Evolutionary conservation across 805 yeast species (phyloP).

Genomic region (Wickerhamiella australiensis): DNA sequence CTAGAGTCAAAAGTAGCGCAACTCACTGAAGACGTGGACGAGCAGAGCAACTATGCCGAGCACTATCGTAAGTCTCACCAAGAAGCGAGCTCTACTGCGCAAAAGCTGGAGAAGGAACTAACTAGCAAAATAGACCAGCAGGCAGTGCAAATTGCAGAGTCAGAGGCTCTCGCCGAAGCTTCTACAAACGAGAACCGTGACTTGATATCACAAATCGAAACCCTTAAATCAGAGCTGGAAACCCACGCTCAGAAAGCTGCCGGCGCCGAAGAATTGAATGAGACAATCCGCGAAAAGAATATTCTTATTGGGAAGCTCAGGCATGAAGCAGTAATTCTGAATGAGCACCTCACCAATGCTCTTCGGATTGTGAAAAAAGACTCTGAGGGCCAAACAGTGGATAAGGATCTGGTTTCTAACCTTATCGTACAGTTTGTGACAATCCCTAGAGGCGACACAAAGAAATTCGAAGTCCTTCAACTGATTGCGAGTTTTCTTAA

Average conservation of each 20-base stretch:
- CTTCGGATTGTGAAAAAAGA: constrained; percentile 69
- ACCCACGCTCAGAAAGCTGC: constrained; percentile 15
- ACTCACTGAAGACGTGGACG: constrained; percentile 25
- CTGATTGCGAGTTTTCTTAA: constrained; percentile 69
- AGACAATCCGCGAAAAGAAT: constrained; percentile 51
- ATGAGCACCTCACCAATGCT: constrained; percentile 93
- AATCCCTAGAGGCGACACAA: constrained; percentile 84
- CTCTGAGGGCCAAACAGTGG: constrained; percentile 64
- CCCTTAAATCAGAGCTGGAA: constrained; percentile 20
- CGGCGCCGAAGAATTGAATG: constrained; percentile 33
- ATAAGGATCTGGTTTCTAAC: constrained; percentile 79
- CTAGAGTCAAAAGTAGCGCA: constrained; percentile 22
- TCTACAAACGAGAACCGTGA: constrained; percentile 16
- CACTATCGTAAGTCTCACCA: constrained; percentile 13
- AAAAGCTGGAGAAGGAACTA: constrained; percentile 15
- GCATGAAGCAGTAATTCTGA: constrained; percentile 85
- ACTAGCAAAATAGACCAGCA: constrained; percentile 9
- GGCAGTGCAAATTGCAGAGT: constrained; percentile 4
- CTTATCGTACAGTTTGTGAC: constrained; percentile 72
- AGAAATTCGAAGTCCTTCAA: constrained; percentile 83
- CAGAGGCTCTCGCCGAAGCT: neutral
- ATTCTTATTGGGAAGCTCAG: constrained; percentile 78
- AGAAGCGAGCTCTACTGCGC: neutral
- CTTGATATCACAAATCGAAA: constrained; percentile 11
- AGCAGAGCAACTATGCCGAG: constrained; percentile 24